Conservation (phyloP, 306 rosid genomes). For the Rosa rugosa region DNA sequence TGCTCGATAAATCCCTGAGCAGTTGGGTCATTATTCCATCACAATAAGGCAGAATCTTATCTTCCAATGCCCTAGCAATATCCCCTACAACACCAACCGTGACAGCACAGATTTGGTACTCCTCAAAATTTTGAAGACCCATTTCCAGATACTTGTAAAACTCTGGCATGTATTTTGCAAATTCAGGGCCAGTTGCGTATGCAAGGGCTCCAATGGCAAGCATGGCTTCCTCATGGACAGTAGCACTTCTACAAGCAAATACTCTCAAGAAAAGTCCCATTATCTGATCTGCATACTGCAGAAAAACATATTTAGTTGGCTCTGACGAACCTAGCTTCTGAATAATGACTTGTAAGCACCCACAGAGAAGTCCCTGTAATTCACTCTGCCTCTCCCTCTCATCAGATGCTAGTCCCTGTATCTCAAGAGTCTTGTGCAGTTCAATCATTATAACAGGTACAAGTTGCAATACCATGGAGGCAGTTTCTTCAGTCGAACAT, state of each 20-base stretch:
- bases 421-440: constrained; percentile 79
- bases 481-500: constrained; percentile 79
- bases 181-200: constrained; percentile 69
- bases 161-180: constrained; percentile 79
- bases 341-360: constrained; percentile 84
- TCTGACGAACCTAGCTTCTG: constrained; percentile 85
- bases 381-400: constrained; percentile 80
- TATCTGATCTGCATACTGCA: constrained; percentile 80
- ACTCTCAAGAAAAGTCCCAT: constrained; percentile 81
- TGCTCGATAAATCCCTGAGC: constrained; percentile 82
- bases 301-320: constrained; percentile 60
- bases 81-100: constrained; percentile 98
- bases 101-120: constrained; percentile 87
- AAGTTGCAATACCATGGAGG: constrained; percentile 72
- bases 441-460: constrained; percentile 75
- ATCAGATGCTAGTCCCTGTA: constrained; percentile 73
- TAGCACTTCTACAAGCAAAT: constrained; percentile 85
- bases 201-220: constrained; percentile 97
- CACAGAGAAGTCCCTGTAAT: constrained; percentile 84
- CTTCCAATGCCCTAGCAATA: constrained; percentile 87
- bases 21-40: constrained; percentile 93
- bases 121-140: constrained; percentile 94
- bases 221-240: constrained; percentile 95
- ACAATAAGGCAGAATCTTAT: constrained; percentile 78
- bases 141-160: constrained; percentile 73